These are phyloP conservation scores for Yarrowia deformans DNA, from an alignment of 805 yeast genomes.

Conservation along the genomic window DNA sequence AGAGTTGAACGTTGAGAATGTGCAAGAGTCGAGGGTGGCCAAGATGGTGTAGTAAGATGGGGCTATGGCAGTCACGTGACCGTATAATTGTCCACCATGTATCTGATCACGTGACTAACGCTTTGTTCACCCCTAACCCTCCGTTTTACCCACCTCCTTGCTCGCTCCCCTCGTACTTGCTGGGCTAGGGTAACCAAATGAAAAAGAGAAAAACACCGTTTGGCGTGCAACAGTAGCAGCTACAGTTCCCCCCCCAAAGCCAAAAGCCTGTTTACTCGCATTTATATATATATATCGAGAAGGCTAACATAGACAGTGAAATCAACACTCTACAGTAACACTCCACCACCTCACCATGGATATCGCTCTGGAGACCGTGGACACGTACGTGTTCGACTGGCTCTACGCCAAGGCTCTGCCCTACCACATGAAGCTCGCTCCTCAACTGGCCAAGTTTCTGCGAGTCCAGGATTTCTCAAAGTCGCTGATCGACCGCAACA, in stretches of 20 bases:
- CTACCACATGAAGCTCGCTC: slow-evolving; percentile 28
- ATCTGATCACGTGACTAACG: not conserved
- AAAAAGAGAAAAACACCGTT: not conserved
- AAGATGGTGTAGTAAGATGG: no score
- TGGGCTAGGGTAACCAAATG: slow-evolving; percentile 16
- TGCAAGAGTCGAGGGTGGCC: not conserved
- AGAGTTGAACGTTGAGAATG: slow-evolving; percentile 22
- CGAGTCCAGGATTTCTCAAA: slow-evolving; percentile 23
- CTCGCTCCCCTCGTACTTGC: slow-evolving; percentile 18
- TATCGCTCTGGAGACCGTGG: slow-evolving; percentile 82
- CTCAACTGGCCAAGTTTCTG: slow-evolving; percentile 27
- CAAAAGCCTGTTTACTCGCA: slow-evolving; percentile 10
- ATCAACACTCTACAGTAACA: no score
- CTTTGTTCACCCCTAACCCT: not conserved
- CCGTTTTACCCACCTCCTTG: not conserved
- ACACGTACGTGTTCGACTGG: slow-evolving; percentile 75
- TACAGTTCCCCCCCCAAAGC: slow-evolving; percentile 19
- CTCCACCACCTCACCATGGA: slow-evolving; percentile 66
- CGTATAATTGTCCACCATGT: no score
- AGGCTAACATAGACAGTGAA: not conserved
- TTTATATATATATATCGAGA: not conserved
- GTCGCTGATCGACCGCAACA: slow-evolving; percentile 22
- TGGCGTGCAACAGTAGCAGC: not conserved
- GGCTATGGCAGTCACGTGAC: not conserved
- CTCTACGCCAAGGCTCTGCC: slow-evolving; percentile 77